These are phyloP conservation scores for Cenchrus fungigraminus DNA, from an alignment of 176 grass and related monocot species.

Conservation along the genomic window DNA sequence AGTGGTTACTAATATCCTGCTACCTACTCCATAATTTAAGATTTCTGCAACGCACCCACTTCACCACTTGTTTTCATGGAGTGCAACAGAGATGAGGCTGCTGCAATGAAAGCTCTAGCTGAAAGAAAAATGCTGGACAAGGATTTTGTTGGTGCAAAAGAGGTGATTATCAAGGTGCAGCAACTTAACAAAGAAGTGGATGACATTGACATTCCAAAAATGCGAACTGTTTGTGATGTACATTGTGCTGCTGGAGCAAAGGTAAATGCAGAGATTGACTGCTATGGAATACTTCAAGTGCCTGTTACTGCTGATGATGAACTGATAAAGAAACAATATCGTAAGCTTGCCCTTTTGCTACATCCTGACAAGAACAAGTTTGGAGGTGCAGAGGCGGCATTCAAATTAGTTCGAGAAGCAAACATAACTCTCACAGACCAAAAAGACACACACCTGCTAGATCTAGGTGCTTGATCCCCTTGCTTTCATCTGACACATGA, in stretches of 20 bases:
- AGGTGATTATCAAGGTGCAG: constrained; percentile 58
- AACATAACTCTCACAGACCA: too few species aligned
- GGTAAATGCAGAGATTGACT: constrained; percentile 70
- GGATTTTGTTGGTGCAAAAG: constrained; percentile 70
- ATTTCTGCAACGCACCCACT: too few species aligned
- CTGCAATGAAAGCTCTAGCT: constrained; percentile 34
- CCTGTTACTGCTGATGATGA: constrained; percentile 57
- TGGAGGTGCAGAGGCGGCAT: constrained; percentile 76
- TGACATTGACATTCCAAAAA: constrained; percentile 56
- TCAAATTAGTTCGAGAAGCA: constrained; percentile 85
- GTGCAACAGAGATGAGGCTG: constrained; percentile 85
- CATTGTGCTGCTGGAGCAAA: constrained; percentile 64
- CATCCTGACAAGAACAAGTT: constrained; percentile 94
- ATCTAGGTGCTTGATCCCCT: too few species aligned
- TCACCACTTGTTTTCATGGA: constrained; percentile 43
- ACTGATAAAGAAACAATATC: constrained; percentile 77
- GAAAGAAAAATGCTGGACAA: constrained; percentile 61
- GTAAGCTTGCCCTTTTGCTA: constrained; percentile 75
- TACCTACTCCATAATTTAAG: too few species aligned
- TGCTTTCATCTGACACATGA: too few species aligned
- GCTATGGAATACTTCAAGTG: constrained; percentile 80
- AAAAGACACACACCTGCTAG: too few species aligned
- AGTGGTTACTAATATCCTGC: too few species aligned
- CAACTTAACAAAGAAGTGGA: constrained; percentile 39
- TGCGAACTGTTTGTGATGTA: constrained; percentile 82